Evolutionary conservation across 208 protist species (phyloP), one percentile per base, ranked within the genome.

Genomic region (Novymonas esmeraldas): DNA sequence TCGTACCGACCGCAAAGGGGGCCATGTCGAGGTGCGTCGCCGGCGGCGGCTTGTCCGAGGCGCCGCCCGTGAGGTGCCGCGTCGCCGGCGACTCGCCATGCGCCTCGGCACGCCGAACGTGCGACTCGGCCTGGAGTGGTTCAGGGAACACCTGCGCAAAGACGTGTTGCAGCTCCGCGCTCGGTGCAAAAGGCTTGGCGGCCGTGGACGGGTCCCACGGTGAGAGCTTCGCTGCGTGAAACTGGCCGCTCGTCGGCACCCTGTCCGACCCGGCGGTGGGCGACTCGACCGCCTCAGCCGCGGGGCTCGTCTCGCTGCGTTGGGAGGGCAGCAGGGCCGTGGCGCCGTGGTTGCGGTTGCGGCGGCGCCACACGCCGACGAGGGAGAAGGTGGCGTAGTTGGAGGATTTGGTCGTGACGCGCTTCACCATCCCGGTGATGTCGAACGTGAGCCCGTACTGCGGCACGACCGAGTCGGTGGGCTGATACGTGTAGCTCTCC

Each of bases 211-310:
- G 68, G 29, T 87, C 70, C 79, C 83, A 93, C 9, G 87, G 82
- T 2, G 82, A 79, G n/a, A 96, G 73, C 64, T 93, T 93, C 4
- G 87, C 91, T 1, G 88, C 88, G 64, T 96, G 89, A 56, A 96
- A 96, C 44, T 79, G 65, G 0, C 88, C 90, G 13, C 78, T 85
- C 7, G 22, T 67, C 3, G 29, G 44, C 13, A 2, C 20, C 13
- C 41, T 16, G 6, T n/a, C 33, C 16, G 64, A 18, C 0, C 29
- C 45, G 6, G n/a, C 22, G 9, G 20, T 3, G 34, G 39, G 16
- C 18, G 6, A 14, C 4, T 44, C 22, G 56, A 18, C 52, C n/a
- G 3, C 29, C 29, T 13, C 29, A 29, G 18, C 46, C 3, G 34
- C 18, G 14, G 18, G 10, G 9, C 55, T 50, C 24, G 31, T 61